Percentiles rank a stretch among this genome's conserved stretches.
Conservation (phyloP, 2,329 filamentous ascomycete species). For the Seiridium cupressi region DNA sequence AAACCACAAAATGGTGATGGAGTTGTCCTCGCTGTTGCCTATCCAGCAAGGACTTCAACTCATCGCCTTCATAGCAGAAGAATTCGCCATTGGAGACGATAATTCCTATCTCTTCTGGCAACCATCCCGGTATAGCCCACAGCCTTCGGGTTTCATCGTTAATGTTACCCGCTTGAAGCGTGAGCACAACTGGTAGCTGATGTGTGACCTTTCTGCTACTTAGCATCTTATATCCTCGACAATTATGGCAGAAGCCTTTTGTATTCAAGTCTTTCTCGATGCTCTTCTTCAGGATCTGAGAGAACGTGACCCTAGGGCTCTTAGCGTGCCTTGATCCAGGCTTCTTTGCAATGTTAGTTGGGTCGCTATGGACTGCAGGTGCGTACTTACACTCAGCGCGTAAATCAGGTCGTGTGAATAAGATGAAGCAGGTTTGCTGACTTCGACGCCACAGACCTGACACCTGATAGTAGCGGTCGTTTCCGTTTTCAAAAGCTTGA, state of each 20-base stretch:
- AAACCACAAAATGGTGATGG: constrained; percentile 79
- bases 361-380: background rate
- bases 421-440: constrained; percentile 72
- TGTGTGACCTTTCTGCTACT: constrained; percentile 82
- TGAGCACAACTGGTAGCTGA: constrained; percentile 78
- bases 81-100: constrained; percentile 89
- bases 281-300: constrained; percentile 86
- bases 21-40: constrained; percentile 71
- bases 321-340: constrained; percentile 43
- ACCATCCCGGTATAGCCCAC: constrained; percentile 87
- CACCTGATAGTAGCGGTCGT: constrained; percentile 77
- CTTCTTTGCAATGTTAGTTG: constrained; percentile 37
- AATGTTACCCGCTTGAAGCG: constrained; percentile 79
- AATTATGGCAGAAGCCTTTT: constrained; percentile 90
- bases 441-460: constrained; percentile 84
- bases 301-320: constrained; percentile 68
- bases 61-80: constrained; percentile 91
- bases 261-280: constrained; percentile 87
- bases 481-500: constrained; percentile 62
- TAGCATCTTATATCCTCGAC: constrained; percentile 86
- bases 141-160: constrained; percentile 72
- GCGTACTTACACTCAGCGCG: constrained; percentile 31
- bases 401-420: constrained; percentile 87
- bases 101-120: constrained; percentile 91
- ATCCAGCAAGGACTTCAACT: constrained; percentile 54